Evolutionary conservation across 2,329 filamentous ascomycete genomes (phyloP), one percentile per base, ranked within the genome.

Genomic region (Aspergillus fumigatiaffinis): DNA sequence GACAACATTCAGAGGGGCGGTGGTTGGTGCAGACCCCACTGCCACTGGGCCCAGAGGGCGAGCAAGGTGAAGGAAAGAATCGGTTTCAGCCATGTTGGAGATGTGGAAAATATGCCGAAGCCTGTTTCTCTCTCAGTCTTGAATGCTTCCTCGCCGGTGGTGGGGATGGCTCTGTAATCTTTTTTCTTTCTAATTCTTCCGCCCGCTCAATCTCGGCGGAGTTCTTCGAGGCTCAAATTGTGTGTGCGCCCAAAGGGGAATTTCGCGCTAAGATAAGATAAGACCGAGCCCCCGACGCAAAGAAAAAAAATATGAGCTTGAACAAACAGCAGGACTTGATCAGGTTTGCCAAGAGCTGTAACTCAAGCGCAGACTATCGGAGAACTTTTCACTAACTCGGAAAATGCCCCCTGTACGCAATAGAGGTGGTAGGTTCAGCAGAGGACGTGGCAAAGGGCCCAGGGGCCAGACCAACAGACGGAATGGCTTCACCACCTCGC

Each of bases 31-130:
- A 72, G 90, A 86, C 74, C 89, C 90, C 69, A 92, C 82, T 59
- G 85, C 82, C 62, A 88, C 87, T 66, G 92, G 91, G 76, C 91
- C 92, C 64, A 97, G 83, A 71, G 94, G 94, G 77, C 94, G 87
- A 73, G 93, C 88, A 66, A 99, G 88, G 78, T 99, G 94, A 71
- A 97, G 87, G 82, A 96, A 97, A 64, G 90, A 89, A 76, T 93
- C 89, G 70, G 85, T 83, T 75, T 87, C 80, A 76, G 91, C 88
- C 92, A 96, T 96, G 78, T 71, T 92, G 84, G 77, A 79, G 76
- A 75, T 64, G 58, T 55, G 57, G 51, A 56, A 56, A 56, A 54
- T 58, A 20, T 26, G 51, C 50, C 60, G 58, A 60, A 59, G 55
- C 58, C 53, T 59, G 55, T 57, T 55, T 62, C 56, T 57, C 59